Conservation (phyloP, 2,329 filamentous ascomycete species). For the Gaeumannomyces sp. region DNA sequence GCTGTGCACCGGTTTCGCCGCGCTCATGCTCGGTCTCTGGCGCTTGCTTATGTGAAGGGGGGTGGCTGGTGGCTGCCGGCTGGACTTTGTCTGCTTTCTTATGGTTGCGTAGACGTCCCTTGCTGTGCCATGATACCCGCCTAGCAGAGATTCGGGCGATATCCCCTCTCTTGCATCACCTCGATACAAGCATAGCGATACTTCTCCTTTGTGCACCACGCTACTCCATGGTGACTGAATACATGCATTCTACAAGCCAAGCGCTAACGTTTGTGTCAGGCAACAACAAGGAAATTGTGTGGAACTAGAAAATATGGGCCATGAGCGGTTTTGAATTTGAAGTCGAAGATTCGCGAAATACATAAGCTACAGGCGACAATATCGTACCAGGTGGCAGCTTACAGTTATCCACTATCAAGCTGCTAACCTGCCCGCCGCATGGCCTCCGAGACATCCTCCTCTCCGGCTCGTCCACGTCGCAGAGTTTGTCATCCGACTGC, state of each 20-base stretch:
- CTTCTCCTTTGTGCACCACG: not conserved
- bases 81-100: not conserved
- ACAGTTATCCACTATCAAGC: not conserved
- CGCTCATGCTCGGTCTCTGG: slow-evolving; percentile 64
- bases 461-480: not conserved
- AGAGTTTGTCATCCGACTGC: not conserved
- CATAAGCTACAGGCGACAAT: not conserved
- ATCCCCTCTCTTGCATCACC: too few relatives aligned
- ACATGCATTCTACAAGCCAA: too few relatives aligned
- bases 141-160: too few relatives aligned
- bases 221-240: not conserved
- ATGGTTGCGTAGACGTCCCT: not conserved
- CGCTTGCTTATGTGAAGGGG: slow-evolving; percentile 55
- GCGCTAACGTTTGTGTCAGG: not conserved
- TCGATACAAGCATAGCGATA: not conserved
- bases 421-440: not conserved
- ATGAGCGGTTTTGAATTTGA: not conserved
- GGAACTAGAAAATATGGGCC: not conserved
- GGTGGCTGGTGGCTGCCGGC: not conserved
- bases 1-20: slow-evolving; percentile 63
- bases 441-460: not conserved
- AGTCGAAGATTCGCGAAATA: not conserved
- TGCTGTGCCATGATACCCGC: not conserved
- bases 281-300: not conserved
- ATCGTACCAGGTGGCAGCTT: not conserved